Evolutionary conservation across 345 rosid species (phyloP).

Genomic region (Eucalyptus fibrosa): DNA sequence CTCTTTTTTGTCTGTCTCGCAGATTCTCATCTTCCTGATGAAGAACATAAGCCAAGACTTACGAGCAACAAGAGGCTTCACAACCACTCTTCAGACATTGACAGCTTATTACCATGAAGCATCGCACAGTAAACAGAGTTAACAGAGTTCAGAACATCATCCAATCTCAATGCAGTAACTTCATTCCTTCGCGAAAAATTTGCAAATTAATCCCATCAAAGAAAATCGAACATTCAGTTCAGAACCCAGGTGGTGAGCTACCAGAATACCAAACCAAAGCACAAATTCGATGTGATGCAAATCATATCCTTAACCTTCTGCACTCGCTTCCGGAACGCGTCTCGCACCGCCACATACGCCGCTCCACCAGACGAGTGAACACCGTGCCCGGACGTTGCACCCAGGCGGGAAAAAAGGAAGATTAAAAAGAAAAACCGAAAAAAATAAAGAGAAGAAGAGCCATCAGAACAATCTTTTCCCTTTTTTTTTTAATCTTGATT

Average conservation of each 20-base stretch:
- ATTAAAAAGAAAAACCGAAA: background rate
- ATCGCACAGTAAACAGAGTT: no score
- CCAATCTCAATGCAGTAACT: background rate
- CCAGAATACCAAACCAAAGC: background rate
- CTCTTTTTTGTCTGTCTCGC: background rate
- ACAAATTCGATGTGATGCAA: background rate
- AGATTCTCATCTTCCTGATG: background rate
- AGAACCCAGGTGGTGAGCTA: background rate
- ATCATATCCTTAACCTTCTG: background rate
- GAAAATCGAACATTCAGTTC: background rate
- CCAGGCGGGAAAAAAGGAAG: background rate
- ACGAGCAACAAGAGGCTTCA: background rate
- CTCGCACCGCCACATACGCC: slow-evolving; percentile 58
- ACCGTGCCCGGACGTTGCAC: slow-evolving; percentile 38
- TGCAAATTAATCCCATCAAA: background rate
- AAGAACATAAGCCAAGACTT: background rate
- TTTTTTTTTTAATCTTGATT: background rate
- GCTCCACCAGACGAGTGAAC: slow-evolving; percentile 64
- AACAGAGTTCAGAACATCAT: no score
- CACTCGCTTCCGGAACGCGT: slow-evolving; percentile 48
- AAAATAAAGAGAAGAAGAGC: background rate
- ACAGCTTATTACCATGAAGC: no score
- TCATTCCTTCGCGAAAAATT: background rate
- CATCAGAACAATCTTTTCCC: background rate
- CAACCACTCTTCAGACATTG: no score